Base-by-base conservation (phyloP, 257 asterid species). In the Mentha longifolia region DNA sequence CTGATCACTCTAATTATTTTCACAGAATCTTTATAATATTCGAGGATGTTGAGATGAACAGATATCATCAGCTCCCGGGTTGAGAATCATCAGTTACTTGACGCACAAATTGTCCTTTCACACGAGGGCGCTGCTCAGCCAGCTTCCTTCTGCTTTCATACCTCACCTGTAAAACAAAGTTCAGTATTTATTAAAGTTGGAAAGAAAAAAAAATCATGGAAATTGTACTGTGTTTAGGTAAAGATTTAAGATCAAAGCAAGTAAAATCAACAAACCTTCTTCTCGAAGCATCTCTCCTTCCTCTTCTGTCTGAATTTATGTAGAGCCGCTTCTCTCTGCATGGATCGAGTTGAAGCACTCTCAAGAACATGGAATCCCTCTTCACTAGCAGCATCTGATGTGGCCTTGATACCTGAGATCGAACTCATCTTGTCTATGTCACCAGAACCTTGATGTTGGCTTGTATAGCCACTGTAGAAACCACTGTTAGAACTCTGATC, bases 21-120 rank as follows among this genome's bases (percentile, higher is more conserved):
- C 45, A 64, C 55, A 58, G 50, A 67, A 71, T 56, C 37, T 65
- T 68, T 43, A 28, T 67, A 37, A 25, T 28, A 47, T 52, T 41
- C 50, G 50, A 43, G 65, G 61, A 45, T 49, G 61, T 61, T 19
- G 67, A 57, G 70, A 63, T 75, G 65, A 79, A 77, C 52, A 57
- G 76, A 77, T 58, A 77, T 58, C 66, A 72, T 59, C 81, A 70
- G 79, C 79, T 80, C 51, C 77, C 87, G 3, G 83, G 73, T 45
- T 82, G 82, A 58, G 74, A 51, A 31, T 89, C 90, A 54, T 78
- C 71, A 37, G 77, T 81, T 31, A 56, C 67, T 57, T 87, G 96
- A 9, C 97, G 93, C 77, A 92, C 92, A 75, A 92, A 92, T 67
- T 92, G 97, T 20, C 97, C 97, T 73, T 87, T 92, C 66, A 92